Conservation (phyloP, 148 eudicot species). For the Cornus florida region DNA sequence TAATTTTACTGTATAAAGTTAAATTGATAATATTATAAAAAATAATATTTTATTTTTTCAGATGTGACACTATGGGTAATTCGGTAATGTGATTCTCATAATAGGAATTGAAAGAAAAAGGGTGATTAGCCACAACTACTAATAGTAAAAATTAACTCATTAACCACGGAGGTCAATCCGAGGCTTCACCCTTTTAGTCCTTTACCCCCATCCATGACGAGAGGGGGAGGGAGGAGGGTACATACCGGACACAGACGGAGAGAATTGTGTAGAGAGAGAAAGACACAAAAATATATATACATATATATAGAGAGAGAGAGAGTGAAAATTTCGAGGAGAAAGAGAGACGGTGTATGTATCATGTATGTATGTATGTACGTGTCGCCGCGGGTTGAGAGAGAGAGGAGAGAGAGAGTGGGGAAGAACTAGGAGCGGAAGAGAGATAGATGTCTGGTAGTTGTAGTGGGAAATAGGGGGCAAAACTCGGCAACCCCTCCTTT, state of each 20-base stretch:
- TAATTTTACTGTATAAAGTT: too few species aligned
- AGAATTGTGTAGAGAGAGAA: neutral
- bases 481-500: constrained; percentile 31
- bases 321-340: neutral
- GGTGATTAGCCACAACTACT: too few species aligned
- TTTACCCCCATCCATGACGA: too few species aligned
- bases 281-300: neutral
- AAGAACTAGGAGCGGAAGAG: constrained; percentile 9
- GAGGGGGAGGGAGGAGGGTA: neutral
- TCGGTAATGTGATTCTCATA: too few species aligned
- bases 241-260: neutral
- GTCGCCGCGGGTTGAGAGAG: too few species aligned
- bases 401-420: neutral
- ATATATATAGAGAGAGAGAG: too few species aligned
- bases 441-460: constrained; percentile 42
- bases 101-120: too few species aligned
- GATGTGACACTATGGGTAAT: too few species aligned
- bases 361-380: neutral
- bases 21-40: too few species aligned
- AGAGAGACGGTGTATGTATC: neutral
- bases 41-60: too few species aligned
- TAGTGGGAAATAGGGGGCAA: constrained; percentile 56
- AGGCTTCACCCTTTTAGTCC: neutral
- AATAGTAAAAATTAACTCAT: too few species aligned
- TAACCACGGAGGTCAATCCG: neutral